These are phyloP conservation scores for button mushroom (Agaricus bisporus) DNA, from an alignment of 768 basidiomycete genomes.

Conservation along the genomic window DNA sequence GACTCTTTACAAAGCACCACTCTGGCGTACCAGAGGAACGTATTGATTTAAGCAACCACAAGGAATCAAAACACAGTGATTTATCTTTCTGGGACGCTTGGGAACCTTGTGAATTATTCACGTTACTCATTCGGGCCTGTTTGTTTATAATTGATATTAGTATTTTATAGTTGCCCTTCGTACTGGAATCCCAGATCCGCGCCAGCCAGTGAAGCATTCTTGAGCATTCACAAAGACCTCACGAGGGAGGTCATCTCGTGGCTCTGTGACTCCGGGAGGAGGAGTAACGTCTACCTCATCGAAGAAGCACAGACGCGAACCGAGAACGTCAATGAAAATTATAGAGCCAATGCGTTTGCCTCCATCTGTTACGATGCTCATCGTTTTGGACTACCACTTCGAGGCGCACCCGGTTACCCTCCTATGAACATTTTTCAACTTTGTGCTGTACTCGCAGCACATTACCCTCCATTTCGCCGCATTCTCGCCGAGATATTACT, in stretches of 20 bases:
- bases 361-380: not conserved
- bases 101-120: no score
- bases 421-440: constrained; percentile 13
- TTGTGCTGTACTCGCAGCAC: constrained; percentile 12
- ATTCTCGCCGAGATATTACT: constrained; percentile 14
- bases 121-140: no score
- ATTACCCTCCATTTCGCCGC: constrained; percentile 12
- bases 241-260: not conserved
- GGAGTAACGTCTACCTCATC: not conserved
- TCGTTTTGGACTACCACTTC: not conserved
- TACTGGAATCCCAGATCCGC: not conserved
- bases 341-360: not conserved
- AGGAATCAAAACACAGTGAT: no score
- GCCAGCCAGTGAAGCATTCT: not conserved
- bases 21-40: no score
- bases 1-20: not conserved
- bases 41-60: no score
- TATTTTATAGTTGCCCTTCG: not conserved
- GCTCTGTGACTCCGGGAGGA: not conserved
- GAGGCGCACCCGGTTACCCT: not conserved
- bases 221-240: not conserved
- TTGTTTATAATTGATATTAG: not conserved
- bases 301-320: not conserved
- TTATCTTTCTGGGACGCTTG: no score
- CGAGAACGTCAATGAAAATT: not conserved